phyloP scores from a whole-genome alignment of 345 rosid species.

The Excoecaria cochinchinensis region DNA sequence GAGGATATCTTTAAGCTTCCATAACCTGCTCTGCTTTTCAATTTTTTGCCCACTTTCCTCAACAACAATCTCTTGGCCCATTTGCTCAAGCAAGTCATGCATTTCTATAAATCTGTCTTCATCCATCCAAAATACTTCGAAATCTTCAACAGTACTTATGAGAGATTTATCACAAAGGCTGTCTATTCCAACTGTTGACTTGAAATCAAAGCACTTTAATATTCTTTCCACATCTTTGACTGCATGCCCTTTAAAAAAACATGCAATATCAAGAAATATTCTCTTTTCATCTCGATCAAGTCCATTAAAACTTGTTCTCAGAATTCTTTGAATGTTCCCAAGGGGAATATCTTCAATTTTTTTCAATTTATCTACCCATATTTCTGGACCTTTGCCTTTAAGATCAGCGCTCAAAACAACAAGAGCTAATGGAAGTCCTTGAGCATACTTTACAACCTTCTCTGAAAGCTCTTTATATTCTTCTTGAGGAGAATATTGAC shows the following conservation, averaged over 20 bases:
- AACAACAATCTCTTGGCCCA: neutral
- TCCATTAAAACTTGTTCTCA: constrained; percentile 1
- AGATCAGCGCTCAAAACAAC: neutral
- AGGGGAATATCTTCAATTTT: neutral
- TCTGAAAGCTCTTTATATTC: neutral
- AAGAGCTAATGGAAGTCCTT: constrained; percentile 4
- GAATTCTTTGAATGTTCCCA: neutral
- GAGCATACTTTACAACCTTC: neutral
- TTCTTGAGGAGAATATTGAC: neutral
- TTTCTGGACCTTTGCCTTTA: neutral
- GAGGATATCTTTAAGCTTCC: neutral
- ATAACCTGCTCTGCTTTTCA: neutral
- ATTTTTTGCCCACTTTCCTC: neutral
- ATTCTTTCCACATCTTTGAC: no score
- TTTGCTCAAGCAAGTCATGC: neutral
- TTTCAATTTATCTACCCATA: neutral
- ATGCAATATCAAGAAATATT: constrained; percentile 9
- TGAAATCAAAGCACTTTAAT: neutral
- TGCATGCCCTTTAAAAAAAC: neutral
- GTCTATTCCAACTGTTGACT: neutral
- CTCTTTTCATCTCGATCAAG: neutral
- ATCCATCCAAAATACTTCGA: no score
- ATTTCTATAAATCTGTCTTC: neutral
- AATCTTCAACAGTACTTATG: no score
- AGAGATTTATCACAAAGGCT: constrained; percentile 1